phyloP scores from a whole-genome alignment of 108 stramenopile species.

The Cyclotella sp. region DNA sequence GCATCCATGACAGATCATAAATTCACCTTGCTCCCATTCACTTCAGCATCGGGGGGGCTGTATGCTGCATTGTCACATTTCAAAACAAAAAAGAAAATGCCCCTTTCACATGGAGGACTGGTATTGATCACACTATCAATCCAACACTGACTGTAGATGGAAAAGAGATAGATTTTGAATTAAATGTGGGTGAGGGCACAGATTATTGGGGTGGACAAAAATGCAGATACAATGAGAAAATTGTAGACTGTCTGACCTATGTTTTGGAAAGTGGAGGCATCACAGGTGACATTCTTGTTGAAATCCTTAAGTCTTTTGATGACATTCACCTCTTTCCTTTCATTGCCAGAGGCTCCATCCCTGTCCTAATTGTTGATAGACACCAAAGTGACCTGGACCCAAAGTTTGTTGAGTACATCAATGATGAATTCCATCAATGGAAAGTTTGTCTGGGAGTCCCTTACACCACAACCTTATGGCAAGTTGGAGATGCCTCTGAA shows the following conservation, averaged over 20 bases:
- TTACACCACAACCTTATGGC: no score
- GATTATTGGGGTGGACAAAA: no score
- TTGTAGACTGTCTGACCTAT: no score
- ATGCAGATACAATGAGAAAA: constrained; percentile 29
- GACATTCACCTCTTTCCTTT: constrained; percentile 20
- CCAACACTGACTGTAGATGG: constrained; percentile 1
- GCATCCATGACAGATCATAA: no score
- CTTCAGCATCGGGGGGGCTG: no score
- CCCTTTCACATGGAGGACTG: not conserved
- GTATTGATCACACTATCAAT: constrained; percentile 10
- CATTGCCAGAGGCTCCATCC: constrained; percentile 4
- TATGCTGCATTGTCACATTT: constrained; percentile 26
- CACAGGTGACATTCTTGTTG: no score
- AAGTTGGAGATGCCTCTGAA: no score
- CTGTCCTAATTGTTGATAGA: constrained; percentile 25
- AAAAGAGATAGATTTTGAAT: not conserved
- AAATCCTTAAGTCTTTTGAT: constrained; percentile 23
- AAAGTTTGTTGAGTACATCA: constrained; percentile 27
- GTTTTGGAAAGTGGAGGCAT: no score
- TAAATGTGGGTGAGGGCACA: constrained; percentile 12
- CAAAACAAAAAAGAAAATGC: constrained; percentile 1
- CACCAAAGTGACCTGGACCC: constrained; percentile 24
- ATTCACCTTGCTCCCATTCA: no score
- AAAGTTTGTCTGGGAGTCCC: no score
- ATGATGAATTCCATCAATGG: constrained; percentile 25